Evolutionary conservation across 2,329 filamentous ascomycete species (phyloP).

Genomic region (Leptosphaerulina australis): DNA sequence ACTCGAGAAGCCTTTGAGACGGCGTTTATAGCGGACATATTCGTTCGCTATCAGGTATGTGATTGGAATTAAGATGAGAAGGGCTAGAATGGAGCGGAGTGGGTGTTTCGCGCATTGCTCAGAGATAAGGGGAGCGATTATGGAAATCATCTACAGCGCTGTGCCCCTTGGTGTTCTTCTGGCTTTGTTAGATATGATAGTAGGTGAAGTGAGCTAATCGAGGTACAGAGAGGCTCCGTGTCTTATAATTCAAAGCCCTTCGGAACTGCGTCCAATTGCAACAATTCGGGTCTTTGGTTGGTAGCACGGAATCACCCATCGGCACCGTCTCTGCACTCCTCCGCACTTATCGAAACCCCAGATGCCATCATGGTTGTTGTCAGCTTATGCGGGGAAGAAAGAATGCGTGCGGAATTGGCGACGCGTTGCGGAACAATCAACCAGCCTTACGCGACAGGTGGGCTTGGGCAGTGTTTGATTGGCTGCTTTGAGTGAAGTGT

Average conservation of each 20-base stretch:
- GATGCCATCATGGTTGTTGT: background rate
- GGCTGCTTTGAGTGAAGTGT: background rate
- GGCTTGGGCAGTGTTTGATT: background rate
- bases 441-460: background rate
- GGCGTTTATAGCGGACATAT: slow-evolving; percentile 40
- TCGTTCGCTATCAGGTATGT: slow-evolving; percentile 49
- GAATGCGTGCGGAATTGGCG: slow-evolving; percentile 25
- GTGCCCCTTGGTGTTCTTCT: background rate
- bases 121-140: slow-evolving; percentile 32
- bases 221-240: background rate
- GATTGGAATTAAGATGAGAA: slow-evolving; percentile 39
- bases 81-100: slow-evolving; percentile 28
- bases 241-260: slow-evolving; percentile 2
- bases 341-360: background rate
- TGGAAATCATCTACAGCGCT: slow-evolving; percentile 35
- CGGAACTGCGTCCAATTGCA: slow-evolving; percentile 10
- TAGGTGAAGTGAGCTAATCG: background rate
- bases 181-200: background rate
- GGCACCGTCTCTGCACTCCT: background rate
- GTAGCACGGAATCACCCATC: background rate
- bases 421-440: slow-evolving; percentile 17
- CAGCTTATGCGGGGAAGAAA: slow-evolving; percentile 26
- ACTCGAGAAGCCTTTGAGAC: slow-evolving; percentile 49
- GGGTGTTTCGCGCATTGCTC: slow-evolving; percentile 33
- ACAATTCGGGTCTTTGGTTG: background rate